Conservation (phyloP, 768 basidiomycete genomes). For the Tulasnella sp. region DNA sequence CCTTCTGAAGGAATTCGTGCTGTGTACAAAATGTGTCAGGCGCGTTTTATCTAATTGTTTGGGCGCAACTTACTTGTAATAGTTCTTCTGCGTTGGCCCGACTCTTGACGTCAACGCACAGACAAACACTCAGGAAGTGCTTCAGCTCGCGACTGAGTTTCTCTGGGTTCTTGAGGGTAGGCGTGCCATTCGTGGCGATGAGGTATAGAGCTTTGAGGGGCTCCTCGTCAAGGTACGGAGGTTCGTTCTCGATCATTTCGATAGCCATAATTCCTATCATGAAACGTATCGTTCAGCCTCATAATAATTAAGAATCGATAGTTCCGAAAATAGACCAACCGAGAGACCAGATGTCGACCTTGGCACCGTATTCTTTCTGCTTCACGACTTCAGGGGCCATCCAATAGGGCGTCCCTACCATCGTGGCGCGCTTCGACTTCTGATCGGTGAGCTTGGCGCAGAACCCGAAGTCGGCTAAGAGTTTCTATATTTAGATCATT, state of each 20-base stretch:
- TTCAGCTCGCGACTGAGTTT: constrained; percentile 85
- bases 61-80: constrained; percentile 46
- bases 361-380: constrained; percentile 94
- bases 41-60: constrained; percentile 16
- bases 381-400: constrained; percentile 99
- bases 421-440: constrained; percentile 94
- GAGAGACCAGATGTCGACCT: constrained; percentile 94
- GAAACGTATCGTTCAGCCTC: background rate
- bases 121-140: constrained; percentile 92
- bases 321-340: constrained; percentile 22
- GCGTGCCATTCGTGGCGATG: constrained; percentile 97
- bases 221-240: constrained; percentile 91
- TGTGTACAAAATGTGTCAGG: constrained; percentile 24
- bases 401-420: constrained; percentile 99
- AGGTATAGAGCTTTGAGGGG: constrained; percentile 88
- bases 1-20: constrained; percentile 92
- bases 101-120: constrained; percentile 93
- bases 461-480: constrained; percentile 87
- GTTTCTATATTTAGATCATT: background rate
- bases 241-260: constrained; percentile 98
- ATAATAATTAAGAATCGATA: background rate
- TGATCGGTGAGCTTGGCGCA: constrained; percentile 93
- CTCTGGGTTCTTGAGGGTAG: constrained; percentile 94
- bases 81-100: constrained; percentile 37
- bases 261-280: constrained; percentile 85